phyloP scores from a whole-genome alignment of 1,139 yeast genomes.

The Citeromyces siamensis region DNA sequence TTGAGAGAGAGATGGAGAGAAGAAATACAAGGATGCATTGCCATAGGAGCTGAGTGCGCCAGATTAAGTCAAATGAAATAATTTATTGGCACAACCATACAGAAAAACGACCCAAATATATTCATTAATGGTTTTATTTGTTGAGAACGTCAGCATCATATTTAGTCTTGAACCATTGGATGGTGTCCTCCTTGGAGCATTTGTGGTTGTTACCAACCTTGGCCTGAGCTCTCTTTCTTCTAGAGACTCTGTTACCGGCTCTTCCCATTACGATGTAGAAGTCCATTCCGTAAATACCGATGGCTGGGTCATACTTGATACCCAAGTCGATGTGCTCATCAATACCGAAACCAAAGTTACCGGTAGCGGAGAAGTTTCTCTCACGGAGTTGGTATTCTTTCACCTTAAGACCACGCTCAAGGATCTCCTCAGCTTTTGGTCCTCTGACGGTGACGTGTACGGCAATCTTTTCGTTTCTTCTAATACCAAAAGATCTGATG shows the following conservation, averaged over 20 bases:
- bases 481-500: slow-evolving; percentile 99
- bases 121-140: slow-evolving; percentile 36
- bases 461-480: slow-evolving; percentile 99
- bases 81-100: slow-evolving; percentile 2
- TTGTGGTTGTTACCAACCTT: slow-evolving; percentile 88
- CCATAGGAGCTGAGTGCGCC: slow-evolving; percentile 15
- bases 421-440: slow-evolving; percentile 99
- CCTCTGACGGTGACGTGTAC: slow-evolving; percentile 99
- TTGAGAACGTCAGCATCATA: slow-evolving; percentile 97
- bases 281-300: slow-evolving; percentile 99
- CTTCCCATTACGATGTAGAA: slow-evolving; percentile 99
- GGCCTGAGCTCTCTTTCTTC: slow-evolving; percentile 96
- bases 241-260: slow-evolving; percentile 98
- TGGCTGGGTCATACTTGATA: slow-evolving; percentile 99
- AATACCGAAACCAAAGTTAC: slow-evolving; percentile 99
- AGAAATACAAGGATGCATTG: slow-evolving; percentile 15
- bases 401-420: slow-evolving; percentile 99
- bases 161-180: slow-evolving; percentile 98
- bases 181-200: slow-evolving; percentile 88
- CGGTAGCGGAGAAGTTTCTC: slow-evolving; percentile 95
- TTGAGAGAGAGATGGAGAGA: slow-evolving; percentile 16
- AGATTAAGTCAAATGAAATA: slow-evolving; percentile 5
- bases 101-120: slow-evolving; percentile 2
- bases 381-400: slow-evolving; percentile 96
- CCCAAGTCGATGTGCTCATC: slow-evolving; percentile 99